These are phyloP conservation scores for Dendrobium officinale DNA, from an alignment of 106 monocot species.

Conservation along the genomic window DNA sequence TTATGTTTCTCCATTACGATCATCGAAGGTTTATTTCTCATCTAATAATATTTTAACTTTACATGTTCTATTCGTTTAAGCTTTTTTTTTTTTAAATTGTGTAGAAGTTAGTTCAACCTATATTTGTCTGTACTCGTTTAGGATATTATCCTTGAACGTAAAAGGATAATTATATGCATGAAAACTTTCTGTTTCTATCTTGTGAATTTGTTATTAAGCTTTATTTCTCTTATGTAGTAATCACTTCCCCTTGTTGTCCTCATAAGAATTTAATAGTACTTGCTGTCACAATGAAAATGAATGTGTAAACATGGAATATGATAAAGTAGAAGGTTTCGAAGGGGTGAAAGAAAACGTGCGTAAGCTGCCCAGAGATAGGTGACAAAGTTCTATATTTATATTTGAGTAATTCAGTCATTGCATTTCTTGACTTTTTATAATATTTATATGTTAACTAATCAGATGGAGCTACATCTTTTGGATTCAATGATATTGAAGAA, in stretches of 20 bases:
- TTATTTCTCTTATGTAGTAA: background rate
- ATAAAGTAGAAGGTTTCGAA: too few relatives aligned
- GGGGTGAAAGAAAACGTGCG: too few relatives aligned
- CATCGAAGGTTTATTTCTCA: slow-evolving; percentile 55
- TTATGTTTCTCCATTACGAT: slow-evolving; percentile 83
- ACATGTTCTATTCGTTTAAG: background rate
- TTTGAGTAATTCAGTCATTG: too few relatives aligned
- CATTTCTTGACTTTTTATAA: too few relatives aligned
- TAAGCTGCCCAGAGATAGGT: too few relatives aligned
- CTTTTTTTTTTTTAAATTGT: background rate
- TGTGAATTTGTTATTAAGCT: background rate
- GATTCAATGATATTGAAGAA: too few relatives aligned
- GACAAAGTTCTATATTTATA: too few relatives aligned
- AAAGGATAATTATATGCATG: background rate
- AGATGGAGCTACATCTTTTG: too few relatives aligned
- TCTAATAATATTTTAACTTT: background rate
- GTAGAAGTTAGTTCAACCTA: background rate
- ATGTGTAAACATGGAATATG: too few relatives aligned
- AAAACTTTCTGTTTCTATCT: background rate
- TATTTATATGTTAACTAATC: too few relatives aligned
- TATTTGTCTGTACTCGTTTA: background rate
- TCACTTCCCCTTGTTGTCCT: background rate
- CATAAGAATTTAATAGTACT: background rate
- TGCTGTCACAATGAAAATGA: too few relatives aligned
- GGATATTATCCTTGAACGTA: too few relatives aligned